Conservation (phyloP, 2,329 filamentous ascomycete species). For the Orbilia brochopaga region DNA sequence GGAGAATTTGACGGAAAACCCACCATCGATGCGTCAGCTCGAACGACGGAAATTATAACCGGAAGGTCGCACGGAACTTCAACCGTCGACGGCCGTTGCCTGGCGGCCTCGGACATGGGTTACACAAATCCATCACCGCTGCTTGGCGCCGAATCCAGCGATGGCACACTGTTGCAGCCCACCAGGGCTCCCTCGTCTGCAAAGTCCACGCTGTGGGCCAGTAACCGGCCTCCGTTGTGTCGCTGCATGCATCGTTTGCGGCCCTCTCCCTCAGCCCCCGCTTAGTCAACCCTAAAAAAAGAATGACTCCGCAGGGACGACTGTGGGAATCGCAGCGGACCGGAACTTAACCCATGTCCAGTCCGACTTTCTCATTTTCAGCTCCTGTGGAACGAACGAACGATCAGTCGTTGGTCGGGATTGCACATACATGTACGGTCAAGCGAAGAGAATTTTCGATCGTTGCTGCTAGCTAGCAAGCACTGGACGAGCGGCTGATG, state of each 20-base stretch:
- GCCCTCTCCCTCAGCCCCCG: background rate
- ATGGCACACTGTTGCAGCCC: background rate
- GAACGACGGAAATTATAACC: background rate
- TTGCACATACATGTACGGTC: too few relatives aligned
- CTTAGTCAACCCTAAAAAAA: slow-evolving; percentile 5
- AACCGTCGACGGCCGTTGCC: background rate
- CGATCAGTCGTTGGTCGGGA: background rate
- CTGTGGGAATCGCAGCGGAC: slow-evolving; percentile 20
- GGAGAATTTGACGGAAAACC: background rate
- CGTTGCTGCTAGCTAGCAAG: slow-evolving; percentile 40
- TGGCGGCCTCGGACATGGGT: background rate
- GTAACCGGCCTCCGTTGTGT: background rate
- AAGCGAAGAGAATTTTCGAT: slow-evolving; percentile 7
- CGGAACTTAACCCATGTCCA: slow-evolving; percentile 27
- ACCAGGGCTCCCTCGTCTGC: background rate
- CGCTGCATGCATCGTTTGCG: background rate
- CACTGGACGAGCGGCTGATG: slow-evolving; percentile 39
- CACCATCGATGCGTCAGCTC: background rate
- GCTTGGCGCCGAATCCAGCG: background rate
- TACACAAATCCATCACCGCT: background rate
- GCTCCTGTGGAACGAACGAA: slow-evolving; percentile 6
- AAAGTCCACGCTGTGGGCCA: background rate
- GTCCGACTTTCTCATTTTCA: background rate
- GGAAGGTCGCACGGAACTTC: background rate
- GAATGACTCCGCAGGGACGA: background rate